Evolutionary conservation across 2,329 filamentous ascomycete species (phyloP).

Genomic region (Stagonosporopsis chrysanthemi): DNA sequence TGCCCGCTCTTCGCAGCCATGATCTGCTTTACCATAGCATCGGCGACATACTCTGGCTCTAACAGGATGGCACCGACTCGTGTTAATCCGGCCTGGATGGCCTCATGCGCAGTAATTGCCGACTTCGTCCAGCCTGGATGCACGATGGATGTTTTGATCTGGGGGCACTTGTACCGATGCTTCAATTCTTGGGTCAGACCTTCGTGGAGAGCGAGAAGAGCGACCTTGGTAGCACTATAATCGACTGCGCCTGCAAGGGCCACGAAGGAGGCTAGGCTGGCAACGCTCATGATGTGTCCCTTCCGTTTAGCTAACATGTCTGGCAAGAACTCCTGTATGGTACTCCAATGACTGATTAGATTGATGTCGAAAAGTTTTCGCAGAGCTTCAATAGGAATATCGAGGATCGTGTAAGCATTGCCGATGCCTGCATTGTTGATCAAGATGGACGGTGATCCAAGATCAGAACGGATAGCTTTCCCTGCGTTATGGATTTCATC

Average conservation of each 20-base stretch:
- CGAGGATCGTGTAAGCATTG: constrained; percentile 43
- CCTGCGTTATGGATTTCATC: constrained; percentile 38
- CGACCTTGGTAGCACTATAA: constrained; percentile 48
- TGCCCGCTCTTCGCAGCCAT: constrained; percentile 52
- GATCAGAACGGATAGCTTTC: constrained; percentile 43
- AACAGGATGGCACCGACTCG: constrained; percentile 44
- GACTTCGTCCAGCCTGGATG: constrained; percentile 55
- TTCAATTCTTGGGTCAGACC: constrained; percentile 52
- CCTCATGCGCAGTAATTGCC: constrained; percentile 42
- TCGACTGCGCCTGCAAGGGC: constrained; percentile 44
- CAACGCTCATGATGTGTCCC: constrained; percentile 47
- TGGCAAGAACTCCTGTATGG: constrained; percentile 48
- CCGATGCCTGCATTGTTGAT: constrained; percentile 51
- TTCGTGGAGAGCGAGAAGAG: constrained; percentile 45
- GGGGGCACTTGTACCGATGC: constrained; percentile 52
- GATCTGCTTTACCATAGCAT: constrained; percentile 55
- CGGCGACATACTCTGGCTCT: constrained; percentile 50
- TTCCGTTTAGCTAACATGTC: constrained; percentile 49
- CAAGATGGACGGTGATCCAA: constrained; percentile 44
- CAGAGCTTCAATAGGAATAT: constrained; percentile 37
- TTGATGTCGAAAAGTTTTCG: constrained; percentile 45
- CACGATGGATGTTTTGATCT: constrained; percentile 54
- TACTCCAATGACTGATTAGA: constrained; percentile 47
- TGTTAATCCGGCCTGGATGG: constrained; percentile 43
- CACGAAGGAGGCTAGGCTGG: constrained; percentile 46